phyloP scores from a whole-genome alignment of 257 asterid species.

The Solanum clarkiae region DNA sequence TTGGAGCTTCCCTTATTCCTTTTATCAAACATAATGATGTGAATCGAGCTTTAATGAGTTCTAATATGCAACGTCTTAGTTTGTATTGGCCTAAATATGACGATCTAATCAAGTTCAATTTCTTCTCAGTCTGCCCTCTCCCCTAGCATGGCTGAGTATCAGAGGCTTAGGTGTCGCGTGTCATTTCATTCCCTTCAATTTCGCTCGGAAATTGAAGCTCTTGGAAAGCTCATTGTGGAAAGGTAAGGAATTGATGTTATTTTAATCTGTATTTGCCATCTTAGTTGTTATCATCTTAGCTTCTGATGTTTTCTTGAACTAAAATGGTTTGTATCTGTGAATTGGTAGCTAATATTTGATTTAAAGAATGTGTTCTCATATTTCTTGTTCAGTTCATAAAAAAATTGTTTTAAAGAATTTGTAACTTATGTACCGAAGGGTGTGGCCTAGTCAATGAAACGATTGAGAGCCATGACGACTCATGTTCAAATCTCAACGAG shows the following conservation, averaged over 20 bases:
- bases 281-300: not conserved
- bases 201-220: slow-evolving; percentile 68
- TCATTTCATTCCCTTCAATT: slow-evolving; percentile 84
- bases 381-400: not conserved
- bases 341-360: not conserved
- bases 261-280: not conserved
- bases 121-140: slow-evolving; percentile 64
- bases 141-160: slow-evolving; percentile 68
- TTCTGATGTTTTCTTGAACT: not conserved
- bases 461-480: not conserved
- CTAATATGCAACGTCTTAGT: not conserved
- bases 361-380: not conserved
- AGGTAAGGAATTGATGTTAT: slow-evolving; percentile 33
- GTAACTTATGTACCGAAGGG: not conserved
- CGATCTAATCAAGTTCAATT: not conserved
- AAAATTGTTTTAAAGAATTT: not conserved
- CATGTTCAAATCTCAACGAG: not conserved
- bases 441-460: not conserved
- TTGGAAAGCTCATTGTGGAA: slow-evolving; percentile 61
- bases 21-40: too few relatives aligned
- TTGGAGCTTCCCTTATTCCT: too few relatives aligned
- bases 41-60: too few relatives aligned
- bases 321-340: not conserved
- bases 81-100: not conserved
- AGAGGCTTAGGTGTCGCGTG: slow-evolving; percentile 94